Evolutionary conservation across 805 yeast genomes (phyloP).

Genomic region (Pichia pseudocactophila): DNA sequence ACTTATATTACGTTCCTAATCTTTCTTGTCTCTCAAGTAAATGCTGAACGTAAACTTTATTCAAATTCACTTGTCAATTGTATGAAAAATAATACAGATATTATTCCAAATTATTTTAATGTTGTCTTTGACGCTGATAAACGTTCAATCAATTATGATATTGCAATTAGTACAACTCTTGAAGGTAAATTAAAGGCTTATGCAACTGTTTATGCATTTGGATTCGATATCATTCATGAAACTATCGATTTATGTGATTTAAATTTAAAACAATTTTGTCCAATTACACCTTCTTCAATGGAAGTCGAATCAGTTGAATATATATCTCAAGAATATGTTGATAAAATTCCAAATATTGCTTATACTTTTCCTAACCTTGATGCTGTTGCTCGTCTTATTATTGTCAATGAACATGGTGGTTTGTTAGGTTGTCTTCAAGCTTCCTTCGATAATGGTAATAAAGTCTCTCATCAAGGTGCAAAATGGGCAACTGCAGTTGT

Average conservation of each 20-base stretch:
- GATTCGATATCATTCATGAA: constrained; percentile 57
- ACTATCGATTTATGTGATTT: constrained; percentile 54
- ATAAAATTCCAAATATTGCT: constrained; percentile 73
- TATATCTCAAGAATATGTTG: constrained; percentile 39
- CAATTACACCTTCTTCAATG: constrained; percentile 72
- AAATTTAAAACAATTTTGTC: constrained; percentile 85
- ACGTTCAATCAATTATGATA: constrained; percentile 54
- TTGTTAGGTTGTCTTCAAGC: constrained; percentile 69
- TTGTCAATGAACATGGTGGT: constrained; percentile 30
- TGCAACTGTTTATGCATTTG: constrained; percentile 76
- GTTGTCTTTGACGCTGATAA: constrained; percentile 71
- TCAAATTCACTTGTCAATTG: constrained; percentile 84
- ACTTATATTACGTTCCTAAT: background rate
- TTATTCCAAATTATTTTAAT: constrained; percentile 66
- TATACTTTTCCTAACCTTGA: constrained; percentile 82
- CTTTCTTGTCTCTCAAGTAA: constrained; percentile 7
- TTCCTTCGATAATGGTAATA: constrained; percentile 64
- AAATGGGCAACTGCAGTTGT: constrained; percentile 92
- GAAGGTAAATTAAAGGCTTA: constrained; percentile 59
- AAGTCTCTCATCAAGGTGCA: constrained; percentile 71
- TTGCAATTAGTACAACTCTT: constrained; percentile 63
- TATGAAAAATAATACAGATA: constrained; percentile 61
- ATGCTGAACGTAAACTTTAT: constrained; percentile 29
- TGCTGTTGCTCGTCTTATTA: constrained; percentile 56
- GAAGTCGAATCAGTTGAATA: constrained; percentile 66